phyloP scores from a whole-genome alignment of 2,329 filamentous ascomycete species.

The Pseudopyricularia javanii region DNA sequence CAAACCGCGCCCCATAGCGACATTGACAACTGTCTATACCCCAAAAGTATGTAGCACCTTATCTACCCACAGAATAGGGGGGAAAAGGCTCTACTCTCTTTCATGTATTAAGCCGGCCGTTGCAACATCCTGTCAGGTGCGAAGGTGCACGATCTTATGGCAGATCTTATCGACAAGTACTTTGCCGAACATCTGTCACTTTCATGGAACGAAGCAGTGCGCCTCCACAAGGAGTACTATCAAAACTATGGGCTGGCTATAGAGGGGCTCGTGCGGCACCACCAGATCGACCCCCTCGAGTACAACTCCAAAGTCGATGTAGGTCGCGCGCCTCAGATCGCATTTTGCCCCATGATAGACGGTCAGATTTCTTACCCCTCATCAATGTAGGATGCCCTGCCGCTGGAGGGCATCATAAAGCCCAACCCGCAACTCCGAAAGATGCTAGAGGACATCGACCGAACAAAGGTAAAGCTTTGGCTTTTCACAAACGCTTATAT shows the following conservation, averaged over 20 bases:
- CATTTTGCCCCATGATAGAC: background rate
- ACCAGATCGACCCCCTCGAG: slow-evolving; percentile 87
- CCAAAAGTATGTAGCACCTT: slow-evolving; percentile 47
- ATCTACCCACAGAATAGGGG: background rate
- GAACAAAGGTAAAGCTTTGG: slow-evolving; percentile 75
- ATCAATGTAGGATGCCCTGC: slow-evolving; percentile 57
- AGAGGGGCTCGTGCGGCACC: slow-evolving; percentile 83
- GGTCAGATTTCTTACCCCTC: background rate
- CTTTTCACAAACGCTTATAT: slow-evolving; percentile 94
- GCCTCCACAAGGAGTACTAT: slow-evolving; percentile 87
- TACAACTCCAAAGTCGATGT: slow-evolving; percentile 85
- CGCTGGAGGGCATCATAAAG: slow-evolving; percentile 72
- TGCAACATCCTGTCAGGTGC: slow-evolving; percentile 34
- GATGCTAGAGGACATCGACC: slow-evolving; percentile 74
- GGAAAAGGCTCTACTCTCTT: background rate
- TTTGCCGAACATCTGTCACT: slow-evolving; percentile 61
- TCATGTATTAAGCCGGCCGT: background rate
- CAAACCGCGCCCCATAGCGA: slow-evolving; percentile 56
- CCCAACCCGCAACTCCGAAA: slow-evolving; percentile 63
- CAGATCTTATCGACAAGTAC: slow-evolving; percentile 59
- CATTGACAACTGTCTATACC: slow-evolving; percentile 96
- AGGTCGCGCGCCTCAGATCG: background rate
- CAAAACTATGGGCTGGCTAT: slow-evolving; percentile 94
- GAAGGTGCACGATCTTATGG: slow-evolving; percentile 83
- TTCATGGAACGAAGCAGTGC: slow-evolving; percentile 63